Conservation (phyloP, 495 filamentous ascomycete species). For the Aspergillus campestris region DNA sequence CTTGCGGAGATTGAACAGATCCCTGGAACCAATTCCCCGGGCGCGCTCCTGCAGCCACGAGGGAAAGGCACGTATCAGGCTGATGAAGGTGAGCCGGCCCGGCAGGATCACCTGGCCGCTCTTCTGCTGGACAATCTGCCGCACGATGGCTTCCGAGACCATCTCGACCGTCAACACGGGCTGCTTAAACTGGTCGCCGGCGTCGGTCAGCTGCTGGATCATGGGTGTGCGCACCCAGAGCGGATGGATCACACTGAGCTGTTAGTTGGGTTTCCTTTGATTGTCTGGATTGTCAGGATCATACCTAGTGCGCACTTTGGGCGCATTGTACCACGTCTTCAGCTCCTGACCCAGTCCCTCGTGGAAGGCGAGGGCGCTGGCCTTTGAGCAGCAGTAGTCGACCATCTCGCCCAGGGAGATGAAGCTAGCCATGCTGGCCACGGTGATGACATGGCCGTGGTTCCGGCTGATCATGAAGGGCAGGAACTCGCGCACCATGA, state of each 20-base stretch:
- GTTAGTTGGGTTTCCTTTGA: neutral
- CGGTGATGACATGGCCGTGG: conserved; percentile 52
- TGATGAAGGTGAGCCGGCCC: conserved; percentile 9
- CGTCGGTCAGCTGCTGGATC: conserved; percentile 32
- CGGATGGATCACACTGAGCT: conserved; percentile 32
- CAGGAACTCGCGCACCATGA: conserved; percentile 50
- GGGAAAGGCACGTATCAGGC: conserved; percentile 29
- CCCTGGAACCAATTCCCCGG: conserved; percentile 20
- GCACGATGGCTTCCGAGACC: conserved; percentile 30
- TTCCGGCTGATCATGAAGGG: conserved; percentile 51
- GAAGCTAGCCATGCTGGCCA: conserved; percentile 50
- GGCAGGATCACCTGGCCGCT: conserved; percentile 38
- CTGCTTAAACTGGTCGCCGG: conserved; percentile 28
- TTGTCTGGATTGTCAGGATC: neutral
- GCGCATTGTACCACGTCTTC: conserved; percentile 32
- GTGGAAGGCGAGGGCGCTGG: conserved; percentile 47
- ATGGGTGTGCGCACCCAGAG: conserved; percentile 40
- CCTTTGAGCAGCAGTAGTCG: conserved; percentile 51
- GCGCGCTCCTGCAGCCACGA: conserved; percentile 33
- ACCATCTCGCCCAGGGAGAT: conserved; percentile 39
- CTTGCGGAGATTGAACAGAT: conserved; percentile 13
- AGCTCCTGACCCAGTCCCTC: conserved; percentile 40
- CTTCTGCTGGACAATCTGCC: conserved; percentile 33
- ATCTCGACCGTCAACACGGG: conserved; percentile 29
- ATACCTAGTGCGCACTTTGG: conserved; percentile 36